Evolutionary conservation across 805 yeast species (phyloP), one percentile per base, ranked within the genome.

Genomic region (Lipomyces yamanashiensis): DNA sequence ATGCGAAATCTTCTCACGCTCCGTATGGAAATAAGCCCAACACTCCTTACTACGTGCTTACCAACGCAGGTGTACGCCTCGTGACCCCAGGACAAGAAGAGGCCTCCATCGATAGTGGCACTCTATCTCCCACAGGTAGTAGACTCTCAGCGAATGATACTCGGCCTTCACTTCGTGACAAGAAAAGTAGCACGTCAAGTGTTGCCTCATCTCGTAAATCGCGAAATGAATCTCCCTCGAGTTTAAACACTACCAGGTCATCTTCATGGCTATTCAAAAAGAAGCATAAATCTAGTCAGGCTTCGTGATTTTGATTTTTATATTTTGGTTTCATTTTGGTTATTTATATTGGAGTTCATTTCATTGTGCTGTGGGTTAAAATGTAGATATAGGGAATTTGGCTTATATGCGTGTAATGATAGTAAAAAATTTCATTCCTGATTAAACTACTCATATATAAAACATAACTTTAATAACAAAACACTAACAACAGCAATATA

Each of bases 21-120:
- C 64, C 64, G 0, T 61, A 61, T 41, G 64, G 64, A 7, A 54
- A 44, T 36, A 51, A 40, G 1, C 61, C 61, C 19, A 51, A 61
- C 28, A 21, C 64, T 5, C 61, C 64, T 17, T 64, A 64, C 48
- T 64, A 59, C 45, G 58, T 59, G n/a, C 57, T 64, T 28, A 64
- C 67, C 7, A 64, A 53, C 41, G 41, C 45, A 47, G 67, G 67
- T 13, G 62, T 60, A 34, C 45, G 55, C 15, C 57, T 64, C 4
- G 67, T 59, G 44, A 49, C 56, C 36, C 62, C 66, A 7, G 59
- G 62, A 12, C 23, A 17, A 44, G 62, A 54, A 6, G 58, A 44
- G 4, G 13, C 47, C 37, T 15, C 37, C 40, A 15, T 28, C 21
- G 45, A 36, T 21, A 23, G 17, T 34, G 37, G 47, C 33, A 40